Base-by-base conservation (phyloP, 441 rosid species). In the Brassica balearica region DNA sequence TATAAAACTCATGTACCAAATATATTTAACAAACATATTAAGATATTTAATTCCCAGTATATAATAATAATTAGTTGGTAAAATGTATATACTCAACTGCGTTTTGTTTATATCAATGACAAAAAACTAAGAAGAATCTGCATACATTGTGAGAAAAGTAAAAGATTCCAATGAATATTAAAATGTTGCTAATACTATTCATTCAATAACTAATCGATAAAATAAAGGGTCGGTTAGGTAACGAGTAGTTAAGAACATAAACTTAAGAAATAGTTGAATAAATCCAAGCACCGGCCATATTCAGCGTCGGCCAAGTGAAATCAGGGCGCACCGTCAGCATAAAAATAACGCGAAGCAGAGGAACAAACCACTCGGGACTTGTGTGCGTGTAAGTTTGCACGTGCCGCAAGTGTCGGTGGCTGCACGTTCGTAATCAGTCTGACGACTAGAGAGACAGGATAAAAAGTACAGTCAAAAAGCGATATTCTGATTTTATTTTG, bases 401-500 rank as follows among this genome's bases (percentile, higher is more conserved):
- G 77, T 78, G 81, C 73, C 68, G 25, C 6, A 43, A 78, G 73
- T 78, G 81, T 78, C 81, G 81, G 81, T 78, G 81, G 56, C 73
- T 71, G 67, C 76, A 71, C 58, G 60, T 63, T 71, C 59, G 9
- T 34, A 8, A 59, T 53, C 59, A 34, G 46, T 63, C 43, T 76
- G 70, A 32, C 27, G 74, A 69, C 53, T 23, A 0, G 11, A 63
- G 59, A 41, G 75, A 69, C 71, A 36, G 15, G 71, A 70, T 70
- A 53, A 63, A 60, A 70, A 23, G 71, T 15, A 65, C 77, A 22
- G 19, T 65, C 27, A 36, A 23, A 73, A 23, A 38, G 58, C 72
- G 38, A 23, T 41, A 56, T 66, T 66, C 66, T 66, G 66, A 2
- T 38, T 65, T 36, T 55, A 34, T 14, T 66, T 62, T 12, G 14